Evolutionary conservation across 208 protist genomes (phyloP).

Genomic region (Acanthamoeba sp.): DNA sequence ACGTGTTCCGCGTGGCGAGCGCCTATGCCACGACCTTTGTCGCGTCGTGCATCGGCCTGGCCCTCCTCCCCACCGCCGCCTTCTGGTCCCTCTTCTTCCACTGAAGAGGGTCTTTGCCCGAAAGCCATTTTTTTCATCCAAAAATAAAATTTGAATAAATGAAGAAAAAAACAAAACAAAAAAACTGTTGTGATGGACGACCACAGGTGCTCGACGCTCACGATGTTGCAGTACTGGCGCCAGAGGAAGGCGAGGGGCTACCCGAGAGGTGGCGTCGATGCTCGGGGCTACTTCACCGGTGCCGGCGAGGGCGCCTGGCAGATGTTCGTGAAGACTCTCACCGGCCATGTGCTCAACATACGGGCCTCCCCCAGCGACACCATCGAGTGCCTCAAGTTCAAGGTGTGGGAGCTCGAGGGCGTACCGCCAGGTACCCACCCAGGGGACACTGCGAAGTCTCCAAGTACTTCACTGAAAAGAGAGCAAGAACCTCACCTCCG

Average conservation of each 20-base stretch:
- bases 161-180: too few relatives aligned
- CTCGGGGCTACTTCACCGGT: too few relatives aligned
- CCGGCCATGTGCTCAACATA: not conserved
- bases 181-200: too few relatives aligned
- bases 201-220: too few relatives aligned
- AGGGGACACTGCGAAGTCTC: too few relatives aligned
- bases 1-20: not conserved
- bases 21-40: not conserved
- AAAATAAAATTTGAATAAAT: too few relatives aligned
- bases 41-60: not conserved
- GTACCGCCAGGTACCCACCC: not conserved
- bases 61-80: not conserved
- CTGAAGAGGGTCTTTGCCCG: not conserved
- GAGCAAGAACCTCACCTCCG: not conserved
- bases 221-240: too few relatives aligned
- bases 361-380: not conserved
- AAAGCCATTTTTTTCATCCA: too few relatives aligned
- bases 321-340: too few relatives aligned
- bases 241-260: too few relatives aligned
- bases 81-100: not conserved
- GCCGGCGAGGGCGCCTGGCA: too few relatives aligned
- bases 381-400: slow-evolving; percentile 22
- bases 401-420: not conserved
- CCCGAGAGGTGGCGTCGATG: too few relatives aligned
- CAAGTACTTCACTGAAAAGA: not conserved